phyloP scores from a whole-genome alignment of 441 rosid genomes.

The Euphorbia celastroides region DNA sequence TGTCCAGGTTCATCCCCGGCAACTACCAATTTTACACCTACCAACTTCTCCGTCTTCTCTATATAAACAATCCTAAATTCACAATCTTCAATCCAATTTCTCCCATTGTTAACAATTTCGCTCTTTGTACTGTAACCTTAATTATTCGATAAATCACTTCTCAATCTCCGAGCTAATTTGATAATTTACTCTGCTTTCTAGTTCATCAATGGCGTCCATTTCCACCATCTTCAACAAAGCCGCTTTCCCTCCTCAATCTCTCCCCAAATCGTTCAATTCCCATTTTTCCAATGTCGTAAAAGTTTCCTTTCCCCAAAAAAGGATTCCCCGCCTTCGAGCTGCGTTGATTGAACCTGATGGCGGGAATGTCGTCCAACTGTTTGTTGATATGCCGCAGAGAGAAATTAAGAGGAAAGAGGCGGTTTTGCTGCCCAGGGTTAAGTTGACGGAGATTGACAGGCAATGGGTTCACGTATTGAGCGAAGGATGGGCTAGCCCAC shows the following conservation, averaged over 20 bases:
- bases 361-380: conserved; percentile 62
- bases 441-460: conserved; percentile 58
- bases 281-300: conserved; percentile 34
- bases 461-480: conserved; percentile 94
- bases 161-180: neutral
- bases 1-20: conserved; percentile 59
- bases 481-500: conserved; percentile 99
- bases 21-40: no score
- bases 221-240: conserved; percentile 33
- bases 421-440: conserved; percentile 46
- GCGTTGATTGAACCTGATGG: conserved; percentile 88
- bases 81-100: neutral
- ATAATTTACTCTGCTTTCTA: neutral
- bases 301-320: conserved; percentile 23
- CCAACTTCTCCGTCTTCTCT: neutral
- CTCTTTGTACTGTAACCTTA: neutral
- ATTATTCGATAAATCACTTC: neutral
- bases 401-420: conserved; percentile 58
- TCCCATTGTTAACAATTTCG: neutral
- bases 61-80: conserved; percentile 7
- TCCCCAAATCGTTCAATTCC: conserved; percentile 33
- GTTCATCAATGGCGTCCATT: conserved; percentile 58
- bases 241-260: conserved; percentile 28
- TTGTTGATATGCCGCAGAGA: conserved; percentile 48
- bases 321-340: conserved; percentile 31